A percentile compares a stretch with the other conserved stretches of the same genome.
phyloP scores from a whole-genome alignment of 225 moss, liverwort and hornwort species.

The Polytrichum commune region DNA sequence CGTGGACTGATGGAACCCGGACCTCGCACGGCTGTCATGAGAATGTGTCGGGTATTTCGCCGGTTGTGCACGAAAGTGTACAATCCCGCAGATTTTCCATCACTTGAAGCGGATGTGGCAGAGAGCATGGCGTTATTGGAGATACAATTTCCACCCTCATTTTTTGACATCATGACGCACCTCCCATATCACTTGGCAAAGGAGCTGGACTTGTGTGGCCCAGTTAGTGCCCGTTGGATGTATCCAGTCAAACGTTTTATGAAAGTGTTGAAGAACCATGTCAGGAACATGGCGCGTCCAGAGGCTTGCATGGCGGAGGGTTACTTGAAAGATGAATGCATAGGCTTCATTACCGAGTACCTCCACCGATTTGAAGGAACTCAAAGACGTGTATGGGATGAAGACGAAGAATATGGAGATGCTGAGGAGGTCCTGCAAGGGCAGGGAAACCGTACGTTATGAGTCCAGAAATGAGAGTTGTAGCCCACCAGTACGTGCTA shows the following conservation, averaged over 20 bases:
- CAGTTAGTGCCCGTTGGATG: constrained; percentile 4
- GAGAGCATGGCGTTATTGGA: background rate
- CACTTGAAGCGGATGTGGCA: background rate
- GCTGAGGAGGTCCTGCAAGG: background rate
- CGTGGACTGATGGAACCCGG: too few relatives aligned
- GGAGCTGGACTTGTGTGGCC: constrained; percentile 5
- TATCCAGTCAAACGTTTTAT: constrained; percentile 4
- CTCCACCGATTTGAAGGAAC: background rate
- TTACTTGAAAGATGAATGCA: background rate
- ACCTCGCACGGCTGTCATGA: background rate
- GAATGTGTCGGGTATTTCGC: background rate
- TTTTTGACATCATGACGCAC: constrained; percentile 10
- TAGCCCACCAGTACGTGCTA: background rate
- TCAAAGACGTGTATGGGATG: background rate
- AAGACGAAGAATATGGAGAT: background rate
- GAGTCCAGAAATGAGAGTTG: background rate
- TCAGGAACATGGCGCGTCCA: constrained; percentile 3
- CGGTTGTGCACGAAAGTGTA: background rate
- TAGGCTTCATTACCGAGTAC: background rate
- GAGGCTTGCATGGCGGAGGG: too few relatives aligned
- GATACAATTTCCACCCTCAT: background rate
- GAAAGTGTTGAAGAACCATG: constrained; percentile 8
- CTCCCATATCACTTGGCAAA: background rate
- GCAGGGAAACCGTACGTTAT: background rate
- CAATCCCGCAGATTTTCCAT: background rate